Conservation (phyloP, 164 flowering plant genomes). For the Paratinospora sagittata region DNA sequence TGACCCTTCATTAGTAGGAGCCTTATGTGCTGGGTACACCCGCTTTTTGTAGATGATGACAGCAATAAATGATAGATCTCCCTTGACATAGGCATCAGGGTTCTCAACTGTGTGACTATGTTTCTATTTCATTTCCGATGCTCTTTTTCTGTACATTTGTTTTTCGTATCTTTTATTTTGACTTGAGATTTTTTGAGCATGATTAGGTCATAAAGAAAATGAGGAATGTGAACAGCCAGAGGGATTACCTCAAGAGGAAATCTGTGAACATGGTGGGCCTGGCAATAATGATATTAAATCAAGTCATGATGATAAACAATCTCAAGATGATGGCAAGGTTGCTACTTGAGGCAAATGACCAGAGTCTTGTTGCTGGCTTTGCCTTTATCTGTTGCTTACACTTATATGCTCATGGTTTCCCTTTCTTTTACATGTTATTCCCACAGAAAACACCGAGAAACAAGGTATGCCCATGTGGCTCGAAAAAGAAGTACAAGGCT, state of each 20-base stretch:
- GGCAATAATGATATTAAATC: slow-evolving; percentile 14
- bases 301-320: slow-evolving; percentile 20
- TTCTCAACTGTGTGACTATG: neutral
- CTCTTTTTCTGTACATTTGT: neutral
- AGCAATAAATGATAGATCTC: neutral
- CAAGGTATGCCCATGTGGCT: slow-evolving; percentile 82
- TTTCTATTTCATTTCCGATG: neutral
- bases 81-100: neutral
- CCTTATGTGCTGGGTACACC: too few species aligned
- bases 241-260: slow-evolving; percentile 15
- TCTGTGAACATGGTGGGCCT: slow-evolving; percentile 14
- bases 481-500: slow-evolving; percentile 85
- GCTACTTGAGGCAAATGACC: slow-evolving; percentile 3
- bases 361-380: slow-evolving; percentile 1
- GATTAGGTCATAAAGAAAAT: slow-evolving; percentile 27
- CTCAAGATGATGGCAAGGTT: slow-evolving; percentile 38
- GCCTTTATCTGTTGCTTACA: neutral
- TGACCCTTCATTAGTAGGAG: neutral
- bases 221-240: slow-evolving; percentile 21
- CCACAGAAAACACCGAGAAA: slow-evolving; percentile 68
- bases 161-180: slow-evolving; percentile 4
- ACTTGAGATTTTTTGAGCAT: slow-evolving; percentile 11
- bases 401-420: neutral
- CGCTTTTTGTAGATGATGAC: too few species aligned
- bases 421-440: neutral